Conservation (phyloP, 805 yeast species). For the Kazachstania bromeliacearum region DNA sequence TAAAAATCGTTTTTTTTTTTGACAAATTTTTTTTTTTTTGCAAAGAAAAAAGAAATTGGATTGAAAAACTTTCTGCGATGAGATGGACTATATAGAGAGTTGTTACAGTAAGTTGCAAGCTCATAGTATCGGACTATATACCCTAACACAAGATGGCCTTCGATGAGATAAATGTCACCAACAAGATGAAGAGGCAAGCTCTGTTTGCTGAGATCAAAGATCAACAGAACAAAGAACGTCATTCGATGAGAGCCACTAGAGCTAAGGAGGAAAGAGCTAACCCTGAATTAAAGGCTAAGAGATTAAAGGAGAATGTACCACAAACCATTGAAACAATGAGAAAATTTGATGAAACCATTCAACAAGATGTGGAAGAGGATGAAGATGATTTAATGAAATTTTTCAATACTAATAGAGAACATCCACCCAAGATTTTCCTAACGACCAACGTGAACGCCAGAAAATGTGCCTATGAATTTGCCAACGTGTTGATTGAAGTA, state of each 20-base stretch:
- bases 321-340: conserved; percentile 77
- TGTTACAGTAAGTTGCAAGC: background rate
- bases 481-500: conserved; percentile 74
- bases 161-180: conserved; percentile 46
- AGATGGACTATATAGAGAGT: background rate
- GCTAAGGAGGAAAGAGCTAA: conserved; percentile 81
- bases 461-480: conserved; percentile 81
- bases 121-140: background rate
- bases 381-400: conserved; percentile 20
- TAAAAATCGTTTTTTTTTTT: no score
- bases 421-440: conserved; percentile 76
- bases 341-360: conserved; percentile 78
- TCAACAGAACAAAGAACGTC: conserved; percentile 67
- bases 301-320: conserved; percentile 70
- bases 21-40: background rate
- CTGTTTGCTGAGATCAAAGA: conserved; percentile 65
- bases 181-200: conserved; percentile 73
- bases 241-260: conserved; percentile 65
- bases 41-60: background rate
- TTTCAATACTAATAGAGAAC: conserved; percentile 51
- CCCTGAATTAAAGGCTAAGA: conserved; percentile 72
- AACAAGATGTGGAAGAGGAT: conserved; percentile 24
- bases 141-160: conserved; percentile 23
- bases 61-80: background rate
- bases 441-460: conserved; percentile 86